Evolutionary conservation across 2,329 filamentous ascomycete genomes (phyloP), one percentile per base, ranked within the genome.

Genomic region (Chaetomium sp.): DNA sequence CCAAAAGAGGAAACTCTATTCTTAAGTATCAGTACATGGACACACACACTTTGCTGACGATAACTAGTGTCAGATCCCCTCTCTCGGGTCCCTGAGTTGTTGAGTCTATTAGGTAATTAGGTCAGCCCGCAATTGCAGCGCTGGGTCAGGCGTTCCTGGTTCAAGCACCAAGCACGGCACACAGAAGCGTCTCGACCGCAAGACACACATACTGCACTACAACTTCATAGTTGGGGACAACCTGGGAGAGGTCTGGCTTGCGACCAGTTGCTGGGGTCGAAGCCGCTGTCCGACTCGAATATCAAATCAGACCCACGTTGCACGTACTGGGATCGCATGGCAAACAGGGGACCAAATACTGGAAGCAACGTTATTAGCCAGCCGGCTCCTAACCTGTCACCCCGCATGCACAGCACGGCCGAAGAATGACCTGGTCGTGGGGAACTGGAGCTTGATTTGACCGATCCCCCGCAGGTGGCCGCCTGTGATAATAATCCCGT

Each of bases 401-500:
- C 31, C 51, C 51, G 29, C 58, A 38, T 29, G 31, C 27, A 29
- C 56, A 42, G 42, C 31, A 21, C 50, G 55, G 59, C 54, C 47
- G 31, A 57, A 47, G 27, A 21, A 50, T 31, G 23, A n/a, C 10
- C 21, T 54, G 31, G 50, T n/a, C 49, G 55, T 49, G 47, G 62
- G 62, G 49, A 38, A 25, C 27, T 29, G 45, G 45, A 62, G 58
- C 54, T 62, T 62, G 55, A 45, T 60, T 57, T 59, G 38, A 60
- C 57, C 57, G 23, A 31, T 45, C 47, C 63, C 63, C 38, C 47
- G 59, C 47, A 31, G 23, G 21, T 25, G 21, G 33, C 35, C 23
- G 5, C 42, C 42, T 35, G 27, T 29, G 23, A 65, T 33, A 38
- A 65, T 65, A 50, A 60, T 59, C 62, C 62, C 62, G 62, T 50